These are phyloP conservation scores for Fereydounia khargensis DNA, from an alignment of 1,284 basidiomycete genomes.

Conservation along the genomic window DNA sequence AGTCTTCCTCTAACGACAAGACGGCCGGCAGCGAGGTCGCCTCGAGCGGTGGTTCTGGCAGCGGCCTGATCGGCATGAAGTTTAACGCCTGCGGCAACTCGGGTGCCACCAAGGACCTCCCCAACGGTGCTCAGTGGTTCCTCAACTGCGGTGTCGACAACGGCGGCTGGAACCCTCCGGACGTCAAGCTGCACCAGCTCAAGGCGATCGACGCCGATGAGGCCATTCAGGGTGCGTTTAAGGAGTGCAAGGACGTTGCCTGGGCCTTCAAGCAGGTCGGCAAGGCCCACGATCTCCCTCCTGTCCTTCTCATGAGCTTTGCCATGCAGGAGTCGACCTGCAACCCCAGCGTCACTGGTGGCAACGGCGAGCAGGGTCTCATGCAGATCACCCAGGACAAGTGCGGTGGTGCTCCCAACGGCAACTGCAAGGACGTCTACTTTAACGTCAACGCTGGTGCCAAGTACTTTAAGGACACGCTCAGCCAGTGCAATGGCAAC, in stretches of 20 bases:
- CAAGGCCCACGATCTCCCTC: constrained; percentile 25
- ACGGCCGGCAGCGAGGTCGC: constrained; percentile 4
- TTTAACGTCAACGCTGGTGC: constrained; percentile 41
- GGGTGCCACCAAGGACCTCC: constrained; percentile 20
- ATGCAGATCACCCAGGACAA: constrained; percentile 51
- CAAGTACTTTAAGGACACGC: constrained; percentile 33
- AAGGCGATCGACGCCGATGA: constrained; percentile 21
- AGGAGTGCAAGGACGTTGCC: constrained; percentile 27
- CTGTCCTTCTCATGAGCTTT: constrained; percentile 41
- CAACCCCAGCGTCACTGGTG: constrained; percentile 33
- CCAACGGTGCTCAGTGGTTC: constrained; percentile 41
- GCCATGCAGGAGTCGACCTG: constrained; percentile 48
- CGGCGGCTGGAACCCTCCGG: constrained; percentile 37
- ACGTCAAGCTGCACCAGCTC: constrained; percentile 29
- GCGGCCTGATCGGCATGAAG: constrained; percentile 24
- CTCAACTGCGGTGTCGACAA: constrained; percentile 44
- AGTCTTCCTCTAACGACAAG: constrained; percentile 4
- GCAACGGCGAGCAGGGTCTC: constrained; percentile 43
- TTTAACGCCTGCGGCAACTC: constrained; percentile 12
- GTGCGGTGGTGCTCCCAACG: constrained; percentile 33
- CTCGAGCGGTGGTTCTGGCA: constrained; percentile 7
- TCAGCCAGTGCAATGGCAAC: constrained; percentile 24
- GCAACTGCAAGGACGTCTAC: constrained; percentile 34
- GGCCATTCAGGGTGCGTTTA: constrained; percentile 27
- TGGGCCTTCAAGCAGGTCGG: constrained; percentile 34